Conservation (phyloP, 257 asterid genomes). For the Datura wrightii region DNA sequence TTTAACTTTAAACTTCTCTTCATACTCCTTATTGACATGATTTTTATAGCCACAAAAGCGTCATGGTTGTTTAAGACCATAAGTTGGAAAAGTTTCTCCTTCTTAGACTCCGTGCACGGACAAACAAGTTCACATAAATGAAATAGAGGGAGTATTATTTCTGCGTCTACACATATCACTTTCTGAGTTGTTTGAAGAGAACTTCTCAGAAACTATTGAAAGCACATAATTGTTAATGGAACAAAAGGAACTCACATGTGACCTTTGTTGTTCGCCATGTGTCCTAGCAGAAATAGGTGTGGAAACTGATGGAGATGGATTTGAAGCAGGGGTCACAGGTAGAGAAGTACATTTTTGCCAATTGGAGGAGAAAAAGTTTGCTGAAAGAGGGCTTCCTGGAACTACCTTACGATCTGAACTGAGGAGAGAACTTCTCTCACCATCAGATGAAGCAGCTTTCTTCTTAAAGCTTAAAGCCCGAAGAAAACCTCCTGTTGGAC, state of each 20-base stretch:
- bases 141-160: not conserved
- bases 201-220: conserved; percentile 11
- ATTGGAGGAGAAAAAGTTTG: conserved; percentile 43
- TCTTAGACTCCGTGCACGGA: not conserved
- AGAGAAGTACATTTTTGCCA: conserved; percentile 81
- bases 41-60: not conserved
- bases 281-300: conserved; percentile 61
- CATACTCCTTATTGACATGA: not conserved
- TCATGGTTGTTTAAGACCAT: conserved; percentile 6
- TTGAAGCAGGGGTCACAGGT: conserved; percentile 75
- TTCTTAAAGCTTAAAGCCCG: conserved; percentile 78
- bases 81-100: not conserved
- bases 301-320: conserved; percentile 57
- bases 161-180: not conserved
- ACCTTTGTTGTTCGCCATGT: conserved; percentile 55
- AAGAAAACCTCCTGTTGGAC: conserved; percentile 60
- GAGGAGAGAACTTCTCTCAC: conserved; percentile 46
- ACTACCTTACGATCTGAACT: conserved; percentile 52
- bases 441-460: conserved; percentile 41
- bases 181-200: not conserved
- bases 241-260: conserved; percentile 55
- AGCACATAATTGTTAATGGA: not conserved
- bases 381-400: conserved; percentile 60
- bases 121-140: conserved; percentile 3
- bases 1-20: not conserved